Evolutionary conservation across 1,284 basidiomycete species (phyloP), one percentile per base, ranked within the genome.

Genomic region (Chalciporus sp.): DNA sequence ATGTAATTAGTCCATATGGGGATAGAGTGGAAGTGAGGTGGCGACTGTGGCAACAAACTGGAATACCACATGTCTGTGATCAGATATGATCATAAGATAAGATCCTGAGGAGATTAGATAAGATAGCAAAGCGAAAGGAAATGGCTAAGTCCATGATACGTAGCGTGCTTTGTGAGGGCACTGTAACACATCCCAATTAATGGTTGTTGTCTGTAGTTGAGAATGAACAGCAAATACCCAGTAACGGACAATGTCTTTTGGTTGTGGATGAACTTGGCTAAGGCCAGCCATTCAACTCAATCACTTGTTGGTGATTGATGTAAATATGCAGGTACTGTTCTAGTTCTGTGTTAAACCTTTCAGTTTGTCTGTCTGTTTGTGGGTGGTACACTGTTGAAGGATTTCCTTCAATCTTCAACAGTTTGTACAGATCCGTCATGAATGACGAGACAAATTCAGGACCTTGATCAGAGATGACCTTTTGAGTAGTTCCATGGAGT

Each of bases 271-370:
- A 76, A 76, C 40, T 76, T 67, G 0, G 70, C 63, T 0, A 69
- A 55, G 0, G 69, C 56, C 0, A 76, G 54, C 42, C 61, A 65
- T 11, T 69, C 53, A 2, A 51, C 46, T 78, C 78, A 81, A 49
- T 78, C 62, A 40, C 60, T 53, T 78, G 76, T 8, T 61, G 41
- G 40, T 74, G 58, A 42, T 71, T 69, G n/a, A 41, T 37, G 28
- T 64, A 74, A 0, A 64, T 44, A 0, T 54, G 23, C 0, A 74
- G 47, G 44, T 71, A 74, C 44, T 68, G 61, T 45, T 78, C 65
- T 0, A 79, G 19, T 39, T 70, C 64, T 48, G 73, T 69, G 47
- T 79, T 79, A 0, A 68, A 41, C 0, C 61, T 31, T 61, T 80
- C 73, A 0, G 69, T 64, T 1, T 57, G 43, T 0, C 74, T 66